Conservation (phyloP, 176 grass and related monocot genomes). For the Bonia amplexicaulis region DNA sequence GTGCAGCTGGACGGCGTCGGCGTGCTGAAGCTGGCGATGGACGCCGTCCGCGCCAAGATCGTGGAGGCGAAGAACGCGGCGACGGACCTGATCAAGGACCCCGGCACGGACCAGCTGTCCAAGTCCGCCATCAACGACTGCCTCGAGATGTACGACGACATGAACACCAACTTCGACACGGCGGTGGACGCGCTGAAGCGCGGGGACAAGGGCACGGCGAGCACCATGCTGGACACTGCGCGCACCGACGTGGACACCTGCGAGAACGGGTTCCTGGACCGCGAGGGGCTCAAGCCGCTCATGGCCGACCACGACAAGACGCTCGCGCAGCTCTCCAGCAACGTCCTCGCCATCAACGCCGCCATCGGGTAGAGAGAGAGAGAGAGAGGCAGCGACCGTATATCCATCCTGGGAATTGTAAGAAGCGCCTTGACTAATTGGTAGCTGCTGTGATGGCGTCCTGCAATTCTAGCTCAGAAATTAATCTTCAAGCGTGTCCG, state of each 20-base stretch:
- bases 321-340: conserved; percentile 45
- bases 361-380: neutral
- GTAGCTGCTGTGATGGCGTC: too few relatives aligned
- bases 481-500: neutral
- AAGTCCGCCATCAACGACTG: conserved; percentile 27
- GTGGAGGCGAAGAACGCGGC: conserved; percentile 13
- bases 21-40: conserved; percentile 41
- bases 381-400: neutral
- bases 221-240: conserved; percentile 33
- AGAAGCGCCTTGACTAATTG: neutral
- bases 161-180: neutral
- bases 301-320: conserved; percentile 24
- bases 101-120: neutral
- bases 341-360: conserved; percentile 43
- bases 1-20: neutral
- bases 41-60: conserved; percentile 30
- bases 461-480: neutral
- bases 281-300: neutral
- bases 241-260: conserved; percentile 41
- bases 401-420: neutral
- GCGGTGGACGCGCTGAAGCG: conserved; percentile 20
- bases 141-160: conserved; percentile 42
- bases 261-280: conserved; percentile 48
- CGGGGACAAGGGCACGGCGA: conserved; percentile 21
- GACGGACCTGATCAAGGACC: neutral